phyloP scores from a whole-genome alignment of 2,329 filamentous ascomycete genomes.

The Teratosphaeria pseudoeucalypti region DNA sequence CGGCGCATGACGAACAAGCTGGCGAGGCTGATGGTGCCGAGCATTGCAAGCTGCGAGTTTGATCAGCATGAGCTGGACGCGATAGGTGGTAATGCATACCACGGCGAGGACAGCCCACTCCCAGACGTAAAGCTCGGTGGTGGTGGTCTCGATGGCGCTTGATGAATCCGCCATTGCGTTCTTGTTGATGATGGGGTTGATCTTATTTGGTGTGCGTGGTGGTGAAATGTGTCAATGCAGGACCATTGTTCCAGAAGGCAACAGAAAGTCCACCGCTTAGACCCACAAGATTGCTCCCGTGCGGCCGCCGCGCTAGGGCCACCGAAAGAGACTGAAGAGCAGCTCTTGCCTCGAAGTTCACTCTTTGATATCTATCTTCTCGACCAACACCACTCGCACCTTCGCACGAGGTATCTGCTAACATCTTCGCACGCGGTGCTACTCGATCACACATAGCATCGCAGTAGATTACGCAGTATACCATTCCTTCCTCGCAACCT shows the following conservation, averaged over 20 bases:
- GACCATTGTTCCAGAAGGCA: not conserved
- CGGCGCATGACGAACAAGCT: not conserved
- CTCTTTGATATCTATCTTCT: not conserved
- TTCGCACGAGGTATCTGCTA: not conserved
- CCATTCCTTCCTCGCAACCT: not conserved
- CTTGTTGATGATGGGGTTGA: not conserved
- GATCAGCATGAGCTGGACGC: not conserved
- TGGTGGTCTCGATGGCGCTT: not conserved
- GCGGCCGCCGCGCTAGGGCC: no score
- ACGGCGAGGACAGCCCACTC: not conserved
- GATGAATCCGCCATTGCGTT: not conserved
- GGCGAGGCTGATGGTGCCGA: not conserved
- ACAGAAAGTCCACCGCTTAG: not conserved
- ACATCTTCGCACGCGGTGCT: not conserved
- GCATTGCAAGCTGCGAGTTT: not conserved
- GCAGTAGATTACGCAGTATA: not conserved
- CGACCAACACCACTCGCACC: not conserved
- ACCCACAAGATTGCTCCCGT: not conserved
- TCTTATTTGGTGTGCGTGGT: not conserved
- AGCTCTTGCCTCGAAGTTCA: not conserved
- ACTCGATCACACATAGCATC: not conserved
- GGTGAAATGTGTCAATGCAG: not conserved
- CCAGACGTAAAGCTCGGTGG: no score
- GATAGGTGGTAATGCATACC: not conserved
- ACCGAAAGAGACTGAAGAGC: no score